These are phyloP conservation scores for Phytophthora litchii DNA, from an alignment of 352 stramenopile genomes.

Conservation along the genomic window DNA sequence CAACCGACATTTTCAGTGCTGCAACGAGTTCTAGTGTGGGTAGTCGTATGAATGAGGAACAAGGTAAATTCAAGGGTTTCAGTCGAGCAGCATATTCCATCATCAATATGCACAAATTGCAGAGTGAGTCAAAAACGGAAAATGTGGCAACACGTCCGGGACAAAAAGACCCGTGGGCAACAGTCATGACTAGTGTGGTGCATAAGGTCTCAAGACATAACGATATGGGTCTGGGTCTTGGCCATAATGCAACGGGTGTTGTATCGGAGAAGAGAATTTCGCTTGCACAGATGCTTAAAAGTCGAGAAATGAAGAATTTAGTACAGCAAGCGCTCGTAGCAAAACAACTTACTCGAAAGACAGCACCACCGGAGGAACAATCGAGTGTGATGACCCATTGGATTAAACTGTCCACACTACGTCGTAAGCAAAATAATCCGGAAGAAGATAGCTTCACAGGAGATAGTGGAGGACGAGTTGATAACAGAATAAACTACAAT, in stretches of 20 bases:
- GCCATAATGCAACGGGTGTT: not conserved
- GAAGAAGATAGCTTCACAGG: conserved; percentile 13
- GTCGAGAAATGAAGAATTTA: conserved; percentile 62
- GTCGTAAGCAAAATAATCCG: conserved; percentile 29
- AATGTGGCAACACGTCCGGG: not conserved
- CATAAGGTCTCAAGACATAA: conserved; percentile 15
- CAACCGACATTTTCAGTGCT: not conserved
- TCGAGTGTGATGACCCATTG: conserved; percentile 71
- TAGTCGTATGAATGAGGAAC: not conserved
- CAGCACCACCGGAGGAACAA: conserved; percentile 22
- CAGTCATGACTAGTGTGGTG: conserved; percentile 36
- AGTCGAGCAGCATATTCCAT: conserved; percentile 45
- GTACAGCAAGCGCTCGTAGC: conserved; percentile 56
- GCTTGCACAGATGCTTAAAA: conserved; percentile 57
- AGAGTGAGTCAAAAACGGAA: conserved; percentile 1
- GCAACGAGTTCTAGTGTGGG: not conserved
- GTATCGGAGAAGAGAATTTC: conserved; percentile 37
- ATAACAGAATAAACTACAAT: conserved; percentile 8
- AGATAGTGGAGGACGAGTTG: not conserved
- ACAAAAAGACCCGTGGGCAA: conserved; percentile 35
- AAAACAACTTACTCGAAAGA: conserved; percentile 8
- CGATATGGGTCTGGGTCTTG: not conserved
- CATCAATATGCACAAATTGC: conserved; percentile 30
- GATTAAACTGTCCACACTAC: conserved; percentile 52
- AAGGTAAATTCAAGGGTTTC: conserved; percentile 23